Evolutionary conservation across 768 basidiomycete species (phyloP), one percentile per base, ranked within the genome.

Genomic region (Psilocybe subaeruginosa): DNA sequence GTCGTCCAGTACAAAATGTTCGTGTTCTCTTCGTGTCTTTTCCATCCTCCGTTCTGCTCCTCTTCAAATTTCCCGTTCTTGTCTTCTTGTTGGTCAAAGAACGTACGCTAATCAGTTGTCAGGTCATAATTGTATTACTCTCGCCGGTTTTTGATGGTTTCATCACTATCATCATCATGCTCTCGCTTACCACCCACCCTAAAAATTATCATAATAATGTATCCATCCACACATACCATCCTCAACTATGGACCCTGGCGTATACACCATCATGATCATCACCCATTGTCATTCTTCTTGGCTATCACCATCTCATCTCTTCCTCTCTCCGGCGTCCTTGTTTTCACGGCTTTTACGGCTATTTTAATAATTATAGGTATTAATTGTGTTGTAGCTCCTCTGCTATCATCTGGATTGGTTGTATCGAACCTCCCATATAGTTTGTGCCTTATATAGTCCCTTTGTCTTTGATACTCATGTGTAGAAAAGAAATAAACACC

Each of bases 1-100:
- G 75, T 67, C 17, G 58, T 92, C 66, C 78, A 89, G 4, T 95
- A 93, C 75, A 93, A 92, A 80, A 95, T 95, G 92, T 95, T 82
- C 86, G 92, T 89, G 64, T 60, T 71, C 70, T 65, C 69, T 74
- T 74, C 69, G 64, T 65, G 65, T 72, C 60, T 48, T 58, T 59
- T 51, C 61, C 69, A 54, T 55, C 50, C 31, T 37, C 14, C 23
- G 23, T 52, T 37, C 27, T 61, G 49, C 54, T 58, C 48, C 43
- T 59, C 43, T 48, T 58, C 59, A 61, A 12, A 19, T 29, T 23
- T 29, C 23, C 46, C 7, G 52, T 56, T 54, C 27, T 59, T 63
- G 51, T 58, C 54, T 66, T 56, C 56, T 52, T 62, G 8, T 37
- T 48, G 47, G 51, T 53, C 56, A 50, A 66, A 69, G 76, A 76